These are phyloP conservation scores for Aspergillus sp. DNA, from an alignment of 2,329 filamentous ascomycete genomes.

Conservation along the genomic window DNA sequence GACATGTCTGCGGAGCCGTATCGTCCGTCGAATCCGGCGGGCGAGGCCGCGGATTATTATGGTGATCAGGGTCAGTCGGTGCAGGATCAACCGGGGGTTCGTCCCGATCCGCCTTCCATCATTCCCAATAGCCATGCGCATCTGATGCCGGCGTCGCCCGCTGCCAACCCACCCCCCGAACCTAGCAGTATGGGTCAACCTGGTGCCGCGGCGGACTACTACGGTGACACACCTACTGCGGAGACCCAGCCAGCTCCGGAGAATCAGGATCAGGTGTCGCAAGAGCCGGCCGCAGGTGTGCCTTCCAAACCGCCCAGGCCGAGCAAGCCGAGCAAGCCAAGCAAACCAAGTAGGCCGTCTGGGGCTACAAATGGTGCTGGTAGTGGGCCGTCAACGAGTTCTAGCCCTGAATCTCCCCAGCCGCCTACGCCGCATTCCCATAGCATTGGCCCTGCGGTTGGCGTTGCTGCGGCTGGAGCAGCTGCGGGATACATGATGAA, in stretches of 20 bases:
- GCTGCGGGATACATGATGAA: constrained; percentile 35
- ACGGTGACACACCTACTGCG: constrained; percentile 20
- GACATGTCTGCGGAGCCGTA: constrained; percentile 39
- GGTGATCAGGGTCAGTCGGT: constrained; percentile 56
- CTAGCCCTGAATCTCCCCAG: constrained; percentile 3
- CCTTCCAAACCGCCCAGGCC: no score
- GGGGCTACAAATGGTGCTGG: not conserved
- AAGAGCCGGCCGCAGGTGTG: no score
- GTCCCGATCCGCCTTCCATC: constrained; percentile 45
- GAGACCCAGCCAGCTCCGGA: constrained; percentile 5
- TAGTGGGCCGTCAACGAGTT: not conserved
- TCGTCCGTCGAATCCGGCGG: constrained; percentile 41
- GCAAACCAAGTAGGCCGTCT: constrained; percentile 20
- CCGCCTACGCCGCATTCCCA: constrained; percentile 16
- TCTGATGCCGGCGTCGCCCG: constrained; percentile 45
- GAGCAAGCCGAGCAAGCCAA: no score
- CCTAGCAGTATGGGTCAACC: constrained; percentile 44
- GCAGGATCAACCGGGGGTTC: constrained; percentile 50
- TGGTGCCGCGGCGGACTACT: constrained; percentile 52
- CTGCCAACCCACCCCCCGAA: constrained; percentile 48
- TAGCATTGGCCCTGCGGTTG: constrained; percentile 26
- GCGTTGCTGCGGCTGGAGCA: constrained; percentile 32
- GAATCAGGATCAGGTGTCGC: no score
- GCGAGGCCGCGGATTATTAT: constrained; percentile 55
- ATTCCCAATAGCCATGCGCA: constrained; percentile 50